Percentiles rank a stretch among this genome's conserved stretches.
These are phyloP conservation scores for Melaleuca alternifolia DNA, from an alignment of 345 rosid genomes.

Conservation along the genomic window DNA sequence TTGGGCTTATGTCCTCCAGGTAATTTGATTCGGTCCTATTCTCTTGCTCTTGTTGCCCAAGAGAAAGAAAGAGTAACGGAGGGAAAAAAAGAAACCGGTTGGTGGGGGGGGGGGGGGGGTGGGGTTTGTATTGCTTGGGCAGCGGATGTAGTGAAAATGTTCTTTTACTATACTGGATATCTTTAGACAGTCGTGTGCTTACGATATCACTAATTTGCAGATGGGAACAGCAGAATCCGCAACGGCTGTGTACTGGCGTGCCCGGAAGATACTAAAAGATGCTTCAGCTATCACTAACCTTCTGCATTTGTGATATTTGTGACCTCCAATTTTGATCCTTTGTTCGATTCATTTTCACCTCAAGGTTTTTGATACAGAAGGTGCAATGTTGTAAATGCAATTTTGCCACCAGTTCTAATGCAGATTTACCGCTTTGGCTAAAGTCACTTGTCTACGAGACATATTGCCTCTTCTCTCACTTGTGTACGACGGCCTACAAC, in stretches of 20 bases:
- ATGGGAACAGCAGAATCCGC: constrained; percentile 80
- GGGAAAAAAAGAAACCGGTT: no score
- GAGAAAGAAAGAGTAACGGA: not conserved
- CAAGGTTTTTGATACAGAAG: not conserved
- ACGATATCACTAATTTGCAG: constrained; percentile 21
- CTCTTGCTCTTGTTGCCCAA: not conserved
- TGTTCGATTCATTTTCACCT: no score
- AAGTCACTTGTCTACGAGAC: not conserved
- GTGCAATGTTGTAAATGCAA: not conserved
- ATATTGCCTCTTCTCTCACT: not conserved
- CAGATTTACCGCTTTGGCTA: not conserved
- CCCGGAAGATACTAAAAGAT: constrained; percentile 55
- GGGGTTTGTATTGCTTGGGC: not conserved
- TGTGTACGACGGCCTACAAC: not conserved
- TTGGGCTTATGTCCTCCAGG: not conserved
- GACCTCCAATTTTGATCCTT: constrained; percentile 2
- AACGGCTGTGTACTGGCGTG: constrained; percentile 63
- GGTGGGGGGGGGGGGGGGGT: no score
- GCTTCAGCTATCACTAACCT: constrained; percentile 16
- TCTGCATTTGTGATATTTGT: not conserved
- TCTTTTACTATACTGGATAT: not conserved
- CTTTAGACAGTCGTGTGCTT: not conserved
- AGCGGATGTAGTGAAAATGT: not conserved
- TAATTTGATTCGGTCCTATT: not conserved
- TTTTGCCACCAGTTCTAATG: not conserved